Evolutionary conservation across 2,329 filamentous ascomycete genomes (phyloP), one percentile per base, ranked within the genome.

Genomic region (Chaetomium globosum): DNA sequence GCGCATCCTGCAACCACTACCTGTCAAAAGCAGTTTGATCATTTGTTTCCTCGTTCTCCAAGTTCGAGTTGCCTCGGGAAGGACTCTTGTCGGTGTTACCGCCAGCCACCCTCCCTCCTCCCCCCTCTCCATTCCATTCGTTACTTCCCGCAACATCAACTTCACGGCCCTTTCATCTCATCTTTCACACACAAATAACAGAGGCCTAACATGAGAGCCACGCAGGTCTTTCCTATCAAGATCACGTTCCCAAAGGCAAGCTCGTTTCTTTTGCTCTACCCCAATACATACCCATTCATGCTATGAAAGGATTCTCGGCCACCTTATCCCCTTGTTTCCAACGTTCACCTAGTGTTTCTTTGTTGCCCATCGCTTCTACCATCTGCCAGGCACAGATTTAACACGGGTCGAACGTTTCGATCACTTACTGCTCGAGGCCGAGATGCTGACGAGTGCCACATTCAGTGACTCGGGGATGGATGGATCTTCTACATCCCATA

Each of bases 381-480:
- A 43, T 21, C 33, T 16, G n/a, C 21, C 33, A 16, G 4, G 21
- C 54, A 43, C 54, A 28, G n/a, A 10, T 23, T 23, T 5, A 13
- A 21, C 23, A 16, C 2, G 33, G 28, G 13, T 39, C 48, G 7
- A 16, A 1, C 28, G 10, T 21, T 23, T 43, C 48, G 7, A 8
- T 21, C 48, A 52, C 31, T 26, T 21, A 5, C 2, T 26, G 7
- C 26, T 30, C 31, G 3, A 59, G 39, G 6, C n/a, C 55, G 46
- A n/a, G 4, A 10, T 16, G 53, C 60, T 65, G 52, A 65, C 59
- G 39, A 31, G 55, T 6, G 56, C 26, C 7, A 4, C 33, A 8
- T 36, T 30, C 48, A 69, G 68, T 39, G 64, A 60, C 23, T 23
- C 61, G 33, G 64, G 64, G 1, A 59, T 64, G 19, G 58, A 57